A percentile compares a stretch with the other conserved stretches of the same genome.
Evolutionary conservation across 257 asterid species (phyloP).

Genomic region (Paulownia fortunei): DNA sequence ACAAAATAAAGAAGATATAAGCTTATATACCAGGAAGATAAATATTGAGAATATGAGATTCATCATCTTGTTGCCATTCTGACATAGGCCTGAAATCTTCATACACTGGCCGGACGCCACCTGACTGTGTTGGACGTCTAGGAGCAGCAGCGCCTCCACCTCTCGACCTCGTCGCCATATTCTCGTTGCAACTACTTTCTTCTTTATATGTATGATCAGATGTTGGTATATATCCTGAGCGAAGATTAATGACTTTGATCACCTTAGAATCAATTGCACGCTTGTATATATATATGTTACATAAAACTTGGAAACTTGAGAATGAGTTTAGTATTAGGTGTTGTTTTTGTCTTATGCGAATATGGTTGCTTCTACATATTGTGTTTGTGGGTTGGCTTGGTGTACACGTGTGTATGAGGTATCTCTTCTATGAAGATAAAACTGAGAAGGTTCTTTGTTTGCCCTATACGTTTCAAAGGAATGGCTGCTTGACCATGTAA

Average conservation of each 20-base stretch:
- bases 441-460: conserved; percentile 19
- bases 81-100: conserved; percentile 72
- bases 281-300: background rate
- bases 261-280: background rate
- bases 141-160: conserved; percentile 38
- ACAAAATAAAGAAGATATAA: background rate
- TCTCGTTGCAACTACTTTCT: background rate
- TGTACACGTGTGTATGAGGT: conserved; percentile 12
- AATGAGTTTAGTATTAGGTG: background rate
- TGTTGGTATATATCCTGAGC: background rate
- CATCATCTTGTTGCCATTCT: conserved; percentile 63
- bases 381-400: conserved; percentile 25
- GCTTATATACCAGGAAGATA: conserved; percentile 72
- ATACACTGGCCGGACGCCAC: conserved; percentile 49
- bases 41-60: conserved; percentile 54
- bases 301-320: background rate
- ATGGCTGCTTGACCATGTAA: background rate
- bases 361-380: conserved; percentile 51
- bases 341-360: conserved; percentile 40
- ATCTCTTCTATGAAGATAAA: conserved; percentile 15
- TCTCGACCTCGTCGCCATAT: conserved; percentile 64
- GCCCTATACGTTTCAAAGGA: conserved; percentile 15
- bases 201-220: background rate
- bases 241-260: background rate
- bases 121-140: conserved; percentile 32